Evolutionary conservation across 2,329 filamentous ascomycete species (phyloP).

Genomic region (Macrophomina pseudophaseolina): DNA sequence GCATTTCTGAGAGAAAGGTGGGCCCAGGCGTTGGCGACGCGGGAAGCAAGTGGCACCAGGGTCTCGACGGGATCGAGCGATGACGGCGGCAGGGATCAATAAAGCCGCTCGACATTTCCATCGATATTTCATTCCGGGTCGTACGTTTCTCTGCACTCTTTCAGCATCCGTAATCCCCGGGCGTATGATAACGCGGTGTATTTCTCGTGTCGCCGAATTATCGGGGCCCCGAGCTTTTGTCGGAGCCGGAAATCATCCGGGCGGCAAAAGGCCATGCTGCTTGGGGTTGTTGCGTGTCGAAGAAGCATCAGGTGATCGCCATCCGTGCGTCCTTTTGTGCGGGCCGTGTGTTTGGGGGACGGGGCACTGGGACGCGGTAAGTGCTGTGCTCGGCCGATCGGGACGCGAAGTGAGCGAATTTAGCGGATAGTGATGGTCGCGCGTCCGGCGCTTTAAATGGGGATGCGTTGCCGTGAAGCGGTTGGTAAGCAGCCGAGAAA

Average conservation of each 20-base stretch:
- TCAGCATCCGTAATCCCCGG: no score
- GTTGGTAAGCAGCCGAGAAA: background rate
- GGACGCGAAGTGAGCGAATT: conserved; percentile 6
- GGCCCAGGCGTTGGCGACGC: no score
- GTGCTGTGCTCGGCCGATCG: conserved; percentile 17
- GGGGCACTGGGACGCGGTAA: background rate
- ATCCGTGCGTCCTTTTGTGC: background rate
- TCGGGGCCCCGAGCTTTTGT: background rate
- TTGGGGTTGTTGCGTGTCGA: background rate
- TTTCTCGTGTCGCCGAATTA: background rate
- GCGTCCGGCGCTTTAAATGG: background rate
- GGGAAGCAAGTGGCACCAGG: no score
- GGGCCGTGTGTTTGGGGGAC: background rate
- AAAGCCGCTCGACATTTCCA: no score
- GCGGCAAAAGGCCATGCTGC: background rate
- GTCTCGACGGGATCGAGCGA: no score
- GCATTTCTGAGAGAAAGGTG: no score
- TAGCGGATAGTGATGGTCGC: background rate
- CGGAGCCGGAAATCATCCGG: conserved; percentile 1
- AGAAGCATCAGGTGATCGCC: conserved; percentile 23
- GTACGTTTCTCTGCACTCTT: no score
- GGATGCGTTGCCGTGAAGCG: background rate
- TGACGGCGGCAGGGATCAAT: no score
- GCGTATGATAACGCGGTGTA: background rate
- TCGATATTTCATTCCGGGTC: no score